A percentile compares a stretch with the other conserved stretches of the same genome.
These are phyloP conservation scores for Colletotrichum sp. DNA, from an alignment of 2,329 filamentous ascomycete species.

Conservation along the genomic window DNA sequence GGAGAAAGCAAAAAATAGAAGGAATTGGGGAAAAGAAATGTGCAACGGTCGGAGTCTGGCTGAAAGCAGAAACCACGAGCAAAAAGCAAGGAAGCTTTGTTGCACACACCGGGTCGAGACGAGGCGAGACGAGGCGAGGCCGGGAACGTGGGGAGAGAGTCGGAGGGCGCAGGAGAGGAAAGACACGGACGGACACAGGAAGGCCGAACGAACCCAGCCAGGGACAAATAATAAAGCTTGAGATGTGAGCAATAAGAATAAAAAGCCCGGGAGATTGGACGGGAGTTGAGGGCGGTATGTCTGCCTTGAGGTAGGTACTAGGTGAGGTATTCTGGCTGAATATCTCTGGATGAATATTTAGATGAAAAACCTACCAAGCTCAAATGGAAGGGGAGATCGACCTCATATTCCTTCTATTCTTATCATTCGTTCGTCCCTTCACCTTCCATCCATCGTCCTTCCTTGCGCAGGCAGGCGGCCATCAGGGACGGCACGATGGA, in stretches of 20 bases:
- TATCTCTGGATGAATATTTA: background rate
- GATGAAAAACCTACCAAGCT: background rate
- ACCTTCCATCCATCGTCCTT: background rate
- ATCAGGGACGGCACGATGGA: background rate
- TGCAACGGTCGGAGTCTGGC: background rate
- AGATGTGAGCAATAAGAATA: background rate
- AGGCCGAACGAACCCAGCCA: background rate
- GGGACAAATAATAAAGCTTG: background rate
- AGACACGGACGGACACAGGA: background rate
- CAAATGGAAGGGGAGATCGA: background rate
- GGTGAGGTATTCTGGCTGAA: background rate
- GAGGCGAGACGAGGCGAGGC: background rate
- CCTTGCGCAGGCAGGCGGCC: background rate
- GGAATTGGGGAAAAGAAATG: background rate
- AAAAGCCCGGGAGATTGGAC: background rate
- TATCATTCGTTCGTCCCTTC: background rate
- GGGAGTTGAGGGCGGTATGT: background rate
- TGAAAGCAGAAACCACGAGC: background rate
- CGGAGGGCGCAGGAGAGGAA: background rate
- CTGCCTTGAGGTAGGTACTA: background rate
- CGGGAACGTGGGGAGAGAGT: background rate
- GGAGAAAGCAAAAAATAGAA: background rate
- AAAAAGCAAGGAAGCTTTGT: background rate
- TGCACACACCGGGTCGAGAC: constrained; percentile 2
- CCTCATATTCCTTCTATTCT: background rate